phyloP scores from a whole-genome alignment of 768 basidiomycete genomes.

The Trametes punicea region DNA sequence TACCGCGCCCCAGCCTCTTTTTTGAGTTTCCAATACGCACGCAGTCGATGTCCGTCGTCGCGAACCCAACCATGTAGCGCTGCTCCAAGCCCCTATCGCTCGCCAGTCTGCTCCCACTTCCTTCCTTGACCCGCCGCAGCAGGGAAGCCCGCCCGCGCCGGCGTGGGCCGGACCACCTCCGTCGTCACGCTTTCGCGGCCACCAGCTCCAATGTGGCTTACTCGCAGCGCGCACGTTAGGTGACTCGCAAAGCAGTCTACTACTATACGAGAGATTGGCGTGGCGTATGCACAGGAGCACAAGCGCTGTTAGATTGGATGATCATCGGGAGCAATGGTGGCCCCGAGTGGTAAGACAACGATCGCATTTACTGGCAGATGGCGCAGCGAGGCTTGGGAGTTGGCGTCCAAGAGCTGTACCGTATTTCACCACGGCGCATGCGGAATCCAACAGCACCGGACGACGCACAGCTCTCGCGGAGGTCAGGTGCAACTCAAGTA shows the following conservation, averaged over 20 bases:
- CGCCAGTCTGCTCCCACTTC: background rate
- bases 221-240: background rate
- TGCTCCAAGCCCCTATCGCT: conserved; percentile 1
- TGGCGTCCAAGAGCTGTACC: background rate
- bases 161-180: background rate
- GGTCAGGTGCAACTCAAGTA: background rate
- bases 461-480: background rate
- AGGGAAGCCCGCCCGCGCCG: background rate
- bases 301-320: background rate
- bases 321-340: background rate
- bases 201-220: background rate
- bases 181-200: background rate
- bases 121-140: conserved; percentile 14
- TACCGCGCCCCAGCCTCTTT: too few relatives aligned
- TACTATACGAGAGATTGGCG: too few relatives aligned
- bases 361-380: conserved; percentile 1
- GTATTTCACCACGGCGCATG: too few relatives aligned
- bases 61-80: background rate
- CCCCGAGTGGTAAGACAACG: background rate
- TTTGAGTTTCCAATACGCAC: too few relatives aligned
- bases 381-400: background rate
- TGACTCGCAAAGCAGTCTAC: background rate
- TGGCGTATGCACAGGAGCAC: background rate
- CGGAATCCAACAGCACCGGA: background rate
- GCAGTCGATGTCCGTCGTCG: background rate